Evolutionary conservation across 1,284 basidiomycete species (phyloP).

Genomic region (Cryptococcus amylolentus): DNA sequence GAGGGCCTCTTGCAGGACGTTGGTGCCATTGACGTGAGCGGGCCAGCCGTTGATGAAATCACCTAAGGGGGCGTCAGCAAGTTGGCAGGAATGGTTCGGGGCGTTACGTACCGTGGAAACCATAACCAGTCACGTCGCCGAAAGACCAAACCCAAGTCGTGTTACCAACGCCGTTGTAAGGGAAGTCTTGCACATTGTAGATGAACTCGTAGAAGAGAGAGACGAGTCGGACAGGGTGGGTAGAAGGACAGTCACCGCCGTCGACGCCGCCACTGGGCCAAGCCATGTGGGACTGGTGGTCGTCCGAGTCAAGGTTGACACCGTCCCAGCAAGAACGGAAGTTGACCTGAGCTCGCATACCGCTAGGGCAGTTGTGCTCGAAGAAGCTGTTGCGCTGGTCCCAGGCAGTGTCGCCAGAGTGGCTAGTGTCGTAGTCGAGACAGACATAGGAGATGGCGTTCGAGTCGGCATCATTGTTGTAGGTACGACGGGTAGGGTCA

Average conservation of each 20-base stretch:
- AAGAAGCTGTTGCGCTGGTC: constrained; percentile 44
- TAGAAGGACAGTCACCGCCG: constrained; percentile 50
- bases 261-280: constrained; percentile 49
- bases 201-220: constrained; percentile 49
- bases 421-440: constrained; percentile 40
- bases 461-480: constrained; percentile 25
- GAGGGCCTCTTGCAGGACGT: constrained; percentile 43
- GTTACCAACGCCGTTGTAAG: constrained; percentile 28
- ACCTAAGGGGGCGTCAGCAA: not conserved
- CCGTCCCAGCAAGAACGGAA: constrained; percentile 54
- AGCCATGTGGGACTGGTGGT: constrained; percentile 51
- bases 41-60: constrained; percentile 50
- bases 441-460: constrained; percentile 50
- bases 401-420: constrained; percentile 34
- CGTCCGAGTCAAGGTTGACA: constrained; percentile 48
- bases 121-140: constrained; percentile 48
- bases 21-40: constrained; percentile 32
- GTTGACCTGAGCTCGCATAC: constrained; percentile 49
- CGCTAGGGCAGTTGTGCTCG: constrained; percentile 44
- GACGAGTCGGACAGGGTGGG: constrained; percentile 27
- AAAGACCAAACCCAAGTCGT: constrained; percentile 44
- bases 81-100: no score
- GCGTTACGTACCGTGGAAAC: constrained; percentile 33
- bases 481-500: constrained; percentile 36
- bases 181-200: constrained; percentile 32